phyloP scores from a whole-genome alignment of 345 rosid genomes.

The Populus pruinosa region DNA sequence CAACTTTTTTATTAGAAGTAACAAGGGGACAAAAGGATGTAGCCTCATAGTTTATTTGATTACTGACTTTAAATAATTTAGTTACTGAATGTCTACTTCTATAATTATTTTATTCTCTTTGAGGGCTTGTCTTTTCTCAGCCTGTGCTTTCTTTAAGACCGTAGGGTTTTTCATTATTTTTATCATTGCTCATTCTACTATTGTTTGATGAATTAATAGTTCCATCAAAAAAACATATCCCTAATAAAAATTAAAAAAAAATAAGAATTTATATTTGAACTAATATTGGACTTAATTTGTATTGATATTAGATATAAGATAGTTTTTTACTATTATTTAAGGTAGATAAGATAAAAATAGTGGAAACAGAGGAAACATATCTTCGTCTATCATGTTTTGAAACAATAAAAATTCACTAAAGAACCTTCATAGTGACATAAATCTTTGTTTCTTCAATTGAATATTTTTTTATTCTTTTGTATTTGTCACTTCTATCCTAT shows the following conservation, averaged over 20 bases:
- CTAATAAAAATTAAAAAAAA: not conserved
- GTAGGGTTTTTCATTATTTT: constrained; percentile 16
- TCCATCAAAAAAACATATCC: constrained; percentile 16
- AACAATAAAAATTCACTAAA: too few species aligned
- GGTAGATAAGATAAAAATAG: too few species aligned
- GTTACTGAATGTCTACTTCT: constrained; percentile 13
- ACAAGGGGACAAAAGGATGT: constrained; percentile 14
- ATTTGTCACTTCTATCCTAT: too few species aligned
- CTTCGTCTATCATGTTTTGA: too few species aligned
- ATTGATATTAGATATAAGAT: too few species aligned
- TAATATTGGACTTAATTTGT: too few species aligned
- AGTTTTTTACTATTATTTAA: too few species aligned
- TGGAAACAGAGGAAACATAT: too few species aligned
- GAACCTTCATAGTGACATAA: too few species aligned
- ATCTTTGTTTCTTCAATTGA: too few species aligned
- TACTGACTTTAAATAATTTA: constrained; percentile 5
- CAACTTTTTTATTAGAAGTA: constrained; percentile 15
- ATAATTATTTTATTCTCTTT: constrained; percentile 10
- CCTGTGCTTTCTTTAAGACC: constrained; percentile 16
- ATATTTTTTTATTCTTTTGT: too few species aligned
- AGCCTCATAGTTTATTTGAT: constrained; percentile 19
- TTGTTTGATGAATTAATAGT: constrained; percentile 14
- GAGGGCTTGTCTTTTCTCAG: constrained; percentile 1
- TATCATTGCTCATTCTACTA: constrained; percentile 19
- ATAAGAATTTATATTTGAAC: too few species aligned